Percentiles rank a stretch among this genome's conserved stretches.
Evolutionary conservation across 176 grass and related monocot genomes (phyloP).

Genomic region (Saccharum spontaneum): DNA sequence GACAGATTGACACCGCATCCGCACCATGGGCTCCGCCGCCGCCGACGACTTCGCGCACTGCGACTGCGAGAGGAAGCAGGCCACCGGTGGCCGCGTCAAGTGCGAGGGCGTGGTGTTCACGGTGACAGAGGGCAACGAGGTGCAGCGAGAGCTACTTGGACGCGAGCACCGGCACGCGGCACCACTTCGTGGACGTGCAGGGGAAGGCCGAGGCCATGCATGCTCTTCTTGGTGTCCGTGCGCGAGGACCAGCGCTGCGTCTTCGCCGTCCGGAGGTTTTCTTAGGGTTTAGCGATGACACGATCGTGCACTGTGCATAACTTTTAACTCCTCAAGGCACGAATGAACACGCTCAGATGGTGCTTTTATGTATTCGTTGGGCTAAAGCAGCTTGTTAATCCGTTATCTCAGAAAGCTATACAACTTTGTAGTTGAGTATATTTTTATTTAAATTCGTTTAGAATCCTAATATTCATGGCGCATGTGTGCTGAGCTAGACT

Average conservation of each 20-base stretch:
- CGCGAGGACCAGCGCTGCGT: neutral
- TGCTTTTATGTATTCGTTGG: no score
- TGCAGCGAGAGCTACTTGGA: neutral
- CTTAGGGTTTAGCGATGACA: neutral
- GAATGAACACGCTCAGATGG: no score
- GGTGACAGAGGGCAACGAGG: neutral
- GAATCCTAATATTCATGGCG: no score
- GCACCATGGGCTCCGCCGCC: no score
- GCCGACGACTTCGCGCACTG: no score
- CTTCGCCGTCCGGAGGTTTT: neutral
- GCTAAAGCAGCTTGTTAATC: neutral
- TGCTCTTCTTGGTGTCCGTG: neutral
- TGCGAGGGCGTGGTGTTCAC: neutral
- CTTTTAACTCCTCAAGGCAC: no score
- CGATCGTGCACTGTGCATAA: neutral
- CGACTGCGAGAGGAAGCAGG: no score
- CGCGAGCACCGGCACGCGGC: neutral
- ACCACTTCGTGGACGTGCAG: neutral
- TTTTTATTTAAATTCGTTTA: no score
- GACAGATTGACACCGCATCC: no score
- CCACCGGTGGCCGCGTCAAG: neutral
- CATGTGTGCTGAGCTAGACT: no score
- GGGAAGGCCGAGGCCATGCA: neutral
- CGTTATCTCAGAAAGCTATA: no score
- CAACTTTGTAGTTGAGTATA: no score